These are phyloP conservation scores for Flaveria sonorensis DNA, from an alignment of 129 eudicot species.

Conservation along the genomic window DNA sequence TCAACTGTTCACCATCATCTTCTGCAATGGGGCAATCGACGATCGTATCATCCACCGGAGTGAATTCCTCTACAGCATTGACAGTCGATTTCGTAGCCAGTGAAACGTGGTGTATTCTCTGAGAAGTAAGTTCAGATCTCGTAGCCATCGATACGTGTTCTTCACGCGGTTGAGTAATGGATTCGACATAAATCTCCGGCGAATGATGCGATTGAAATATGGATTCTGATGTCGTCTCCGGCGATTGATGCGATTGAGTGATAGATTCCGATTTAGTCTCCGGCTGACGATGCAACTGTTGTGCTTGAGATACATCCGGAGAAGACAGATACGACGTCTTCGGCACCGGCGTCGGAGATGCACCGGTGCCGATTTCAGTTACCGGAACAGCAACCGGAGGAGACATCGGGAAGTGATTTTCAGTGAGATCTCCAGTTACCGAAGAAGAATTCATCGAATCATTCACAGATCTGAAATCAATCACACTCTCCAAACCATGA, in stretches of 20 bases:
- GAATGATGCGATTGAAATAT: constrained; percentile 1
- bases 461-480: constrained; percentile 30
- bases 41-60: constrained; percentile 29
- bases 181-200: neutral
- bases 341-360: constrained; percentile 21
- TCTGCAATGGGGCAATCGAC: constrained; percentile 30
- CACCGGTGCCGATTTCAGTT: constrained; percentile 8
- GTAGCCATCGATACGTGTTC: constrained; percentile 22
- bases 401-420: neutral
- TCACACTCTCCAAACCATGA: constrained; percentile 52
- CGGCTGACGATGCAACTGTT: constrained; percentile 17
- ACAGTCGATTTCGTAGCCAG: constrained; percentile 22
- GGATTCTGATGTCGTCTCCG: constrained; percentile 6
- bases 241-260: neutral
- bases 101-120: constrained; percentile 9
- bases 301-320: constrained; percentile 11
- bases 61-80: constrained; percentile 10
- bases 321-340: neutral
- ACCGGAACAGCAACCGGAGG: constrained; percentile 28
- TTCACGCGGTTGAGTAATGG: constrained; percentile 16
- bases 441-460: constrained; percentile 9
- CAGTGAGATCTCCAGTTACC: neutral
- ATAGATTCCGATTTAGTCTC: neutral
- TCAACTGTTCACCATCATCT: constrained; percentile 21
- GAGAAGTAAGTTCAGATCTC: constrained; percentile 11